Percentiles rank a stretch among this genome's conserved stretches.
Conservation (phyloP, 2,329 filamentous ascomycete genomes). For the Ophiostoma himal-ulmi region DNA sequence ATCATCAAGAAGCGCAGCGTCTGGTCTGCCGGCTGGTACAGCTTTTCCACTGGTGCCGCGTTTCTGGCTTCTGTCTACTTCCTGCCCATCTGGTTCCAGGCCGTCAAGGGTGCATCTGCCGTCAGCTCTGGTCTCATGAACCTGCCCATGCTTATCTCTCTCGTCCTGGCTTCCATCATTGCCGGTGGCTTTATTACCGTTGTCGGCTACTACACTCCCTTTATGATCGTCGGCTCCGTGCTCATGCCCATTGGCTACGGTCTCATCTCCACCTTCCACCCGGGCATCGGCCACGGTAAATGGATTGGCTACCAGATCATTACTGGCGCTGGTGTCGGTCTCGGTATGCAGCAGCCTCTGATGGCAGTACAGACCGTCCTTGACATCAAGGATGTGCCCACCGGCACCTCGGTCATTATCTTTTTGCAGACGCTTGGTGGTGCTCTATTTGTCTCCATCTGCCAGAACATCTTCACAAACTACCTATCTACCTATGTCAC, state of each 20-base stretch:
- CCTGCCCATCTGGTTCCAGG: slow-evolving; percentile 36
- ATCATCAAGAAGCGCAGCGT: slow-evolving; percentile 39
- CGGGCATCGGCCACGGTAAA: slow-evolving; percentile 39
- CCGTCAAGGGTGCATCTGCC: slow-evolving; percentile 33
- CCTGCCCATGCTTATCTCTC: slow-evolving; percentile 32
- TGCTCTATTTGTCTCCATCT: slow-evolving; percentile 39
- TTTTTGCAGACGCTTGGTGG: slow-evolving; percentile 35
- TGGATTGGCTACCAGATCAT: slow-evolving; percentile 45
- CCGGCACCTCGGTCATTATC: slow-evolving; percentile 37
- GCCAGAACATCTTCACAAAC: slow-evolving; percentile 41
- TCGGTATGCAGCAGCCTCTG: slow-evolving; percentile 38
- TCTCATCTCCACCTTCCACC: slow-evolving; percentile 48
- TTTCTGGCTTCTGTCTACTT: slow-evolving; percentile 29
- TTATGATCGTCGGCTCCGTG: slow-evolving; percentile 35
- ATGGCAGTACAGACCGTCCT: slow-evolving; percentile 41
- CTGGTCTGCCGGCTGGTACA: slow-evolving; percentile 31
- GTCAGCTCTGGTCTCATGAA: slow-evolving; percentile 34
- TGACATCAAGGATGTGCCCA: slow-evolving; percentile 36
- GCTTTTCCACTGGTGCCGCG: slow-evolving; percentile 34
- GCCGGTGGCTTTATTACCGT: slow-evolving; percentile 31
- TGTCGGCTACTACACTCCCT: slow-evolving; percentile 38
- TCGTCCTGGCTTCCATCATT: slow-evolving; percentile 31
- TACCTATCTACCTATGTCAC: slow-evolving; percentile 33
- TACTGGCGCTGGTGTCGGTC: slow-evolving; percentile 37
- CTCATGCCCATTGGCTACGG: slow-evolving; percentile 43